Percentiles rank a stretch among this genome's conserved stretches.
Conservation (phyloP, 805 yeast genomes). For the Ogataea pini region DNA sequence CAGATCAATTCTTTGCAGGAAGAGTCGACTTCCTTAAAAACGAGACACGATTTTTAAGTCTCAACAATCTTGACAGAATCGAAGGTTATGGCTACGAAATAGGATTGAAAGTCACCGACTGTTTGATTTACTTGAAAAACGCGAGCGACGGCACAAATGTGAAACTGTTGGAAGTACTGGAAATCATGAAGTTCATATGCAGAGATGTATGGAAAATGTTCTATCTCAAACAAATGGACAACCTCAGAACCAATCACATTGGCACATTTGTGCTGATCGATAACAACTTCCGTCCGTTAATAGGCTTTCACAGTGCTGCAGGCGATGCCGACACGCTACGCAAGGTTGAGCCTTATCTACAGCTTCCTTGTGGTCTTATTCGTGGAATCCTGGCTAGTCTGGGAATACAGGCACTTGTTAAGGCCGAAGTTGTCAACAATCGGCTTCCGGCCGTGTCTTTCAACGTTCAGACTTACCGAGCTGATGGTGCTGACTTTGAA, state of each 20-base stretch:
- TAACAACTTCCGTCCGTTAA: slow-evolving; percentile 55
- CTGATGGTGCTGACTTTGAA: not conserved
- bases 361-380: slow-evolving; percentile 76
- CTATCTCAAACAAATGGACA: slow-evolving; percentile 86
- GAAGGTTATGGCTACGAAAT: slow-evolving; percentile 67
- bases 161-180: slow-evolving; percentile 60
- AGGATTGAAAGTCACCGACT: slow-evolving; percentile 36
- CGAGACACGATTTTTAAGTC: slow-evolving; percentile 38
- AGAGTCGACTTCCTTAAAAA: slow-evolving; percentile 41
- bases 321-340: slow-evolving; percentile 46
- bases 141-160: slow-evolving; percentile 24
- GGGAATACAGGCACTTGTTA: slow-evolving; percentile 65
- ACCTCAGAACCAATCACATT: slow-evolving; percentile 86
- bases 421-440: slow-evolving; percentile 53
- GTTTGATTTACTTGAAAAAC: slow-evolving; percentile 29
- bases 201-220: slow-evolving; percentile 86
- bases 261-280: slow-evolving; percentile 82
- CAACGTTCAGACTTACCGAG: slow-evolving; percentile 57
- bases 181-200: slow-evolving; percentile 89
- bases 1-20: slow-evolving; percentile 35
- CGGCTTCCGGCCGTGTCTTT: slow-evolving; percentile 70
- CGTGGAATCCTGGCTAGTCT: slow-evolving; percentile 70
- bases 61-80: slow-evolving; percentile 57
- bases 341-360: slow-evolving; percentile 51
- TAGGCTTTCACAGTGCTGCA: slow-evolving; percentile 47